Evolutionary conservation across 2,329 filamentous ascomycete genomes (phyloP), one percentile per base, ranked within the genome.

Genomic region (Colletotrichum chlorophyti): DNA sequence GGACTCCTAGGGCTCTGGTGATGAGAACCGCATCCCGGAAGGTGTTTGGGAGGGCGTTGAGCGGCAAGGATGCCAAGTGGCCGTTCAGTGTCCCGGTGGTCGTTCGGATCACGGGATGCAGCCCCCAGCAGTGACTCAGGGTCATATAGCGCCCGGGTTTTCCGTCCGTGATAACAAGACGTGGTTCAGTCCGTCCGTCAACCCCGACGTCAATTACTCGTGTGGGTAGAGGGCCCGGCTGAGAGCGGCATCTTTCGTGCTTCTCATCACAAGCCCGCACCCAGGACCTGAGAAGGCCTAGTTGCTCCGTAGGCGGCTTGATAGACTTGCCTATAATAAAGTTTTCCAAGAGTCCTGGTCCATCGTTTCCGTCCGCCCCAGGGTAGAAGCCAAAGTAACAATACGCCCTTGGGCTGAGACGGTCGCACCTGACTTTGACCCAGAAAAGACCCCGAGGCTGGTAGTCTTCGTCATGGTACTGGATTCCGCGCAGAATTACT

Each of bases 1-100:
- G 17, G 15, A 60, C 10, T 9, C 40, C 37, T 5, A 60, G 45
- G 5, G 15, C 23, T 15, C 37, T 27, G 11, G 31, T 27, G 10
- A 50, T 17, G 9, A 10, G 11, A 23, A 60, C 43, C 0, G 57
- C 51, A 24, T 60, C 42, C 7, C 29, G 43, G 17, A 55, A 31
- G n/a, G 50, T 60, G 7, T n/a, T n/a, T 14, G 57, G 29, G 3
- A 46, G 43, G n/a, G n/a, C n/a, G n/a, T n/a, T n/a, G n/a, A n/a
- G n/a, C n/a, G n/a, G n/a, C n/a, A n/a, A n/a, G n/a, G n/a, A n/a
- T n/a, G n/a, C n/a, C n/a, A n/a, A n/a, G n/a, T n/a, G n/a, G n/a
- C n/a, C n/a, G n/a, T n/a, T n/a, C n/a, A n/a, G n/a, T n/a, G 43
- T 34, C 14, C 26, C 9, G 19, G 15, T 35, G 2, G 29, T 47